Evolutionary conservation across 2,329 filamentous ascomycete genomes (phyloP), one percentile per base, ranked within the genome.

Genomic region (Neonectria coccinea): DNA sequence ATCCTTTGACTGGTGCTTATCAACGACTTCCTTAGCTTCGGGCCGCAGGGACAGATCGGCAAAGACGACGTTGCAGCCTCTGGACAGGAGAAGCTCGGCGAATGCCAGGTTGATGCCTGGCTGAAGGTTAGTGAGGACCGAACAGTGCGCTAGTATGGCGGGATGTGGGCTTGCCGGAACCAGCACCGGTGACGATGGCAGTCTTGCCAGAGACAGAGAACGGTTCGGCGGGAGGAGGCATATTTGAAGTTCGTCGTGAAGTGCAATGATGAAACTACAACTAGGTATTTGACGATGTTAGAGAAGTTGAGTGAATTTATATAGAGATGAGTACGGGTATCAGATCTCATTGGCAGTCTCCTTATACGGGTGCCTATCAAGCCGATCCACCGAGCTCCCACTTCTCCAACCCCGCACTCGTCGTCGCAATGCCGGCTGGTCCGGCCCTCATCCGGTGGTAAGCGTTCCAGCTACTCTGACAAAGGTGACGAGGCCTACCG

Each of bases 21-120:
- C 44, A 4, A 82, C 44, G 8, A 85, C 64, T 1, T 59, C 67
- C 41, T 80, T 53, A 2, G 83, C 81, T 63, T 84, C 81, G 0
- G 81, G 79, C 0, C 82, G 78, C 0, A 85, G 74, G 0, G 74
- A 64, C 0, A 85, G 65, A 67, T 85, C 83, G 42, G 79, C 83
- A 5, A 85, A 69, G 4, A 84, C 70, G 16, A 85, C 82, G 56
- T 82, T 83, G 73, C 82, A 84, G 41, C 75, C 74, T 25, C 74
- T 75, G 8, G 69, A 68, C 0, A 85, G 74, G 2, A 85, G 77
- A 0, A 84, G 75, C 20, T 78, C 68, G 5, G 82, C 81, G 47
- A 85, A 84, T 3, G 73, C 74, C 10, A 84, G 73, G 61, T 81
- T 82, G 63, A 84, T 84, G 6, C 80, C 79, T 80, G 4, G 8